These are phyloP conservation scores for Stropharia rugosoannulata DNA, from an alignment of 768 basidiomycete species.

Conservation along the genomic window DNA sequence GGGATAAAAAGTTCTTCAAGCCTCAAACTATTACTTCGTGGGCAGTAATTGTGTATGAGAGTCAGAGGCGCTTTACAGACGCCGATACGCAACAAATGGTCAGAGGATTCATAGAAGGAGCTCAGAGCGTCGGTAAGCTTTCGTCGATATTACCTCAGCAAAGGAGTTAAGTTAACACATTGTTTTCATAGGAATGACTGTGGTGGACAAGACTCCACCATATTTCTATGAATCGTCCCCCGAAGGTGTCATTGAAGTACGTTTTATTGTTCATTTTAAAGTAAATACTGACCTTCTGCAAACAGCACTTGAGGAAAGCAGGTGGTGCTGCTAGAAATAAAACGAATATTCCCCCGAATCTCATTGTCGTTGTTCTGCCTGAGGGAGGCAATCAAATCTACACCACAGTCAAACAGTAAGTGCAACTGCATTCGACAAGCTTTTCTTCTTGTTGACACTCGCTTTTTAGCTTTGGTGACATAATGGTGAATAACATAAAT, in stretches of 20 bases:
- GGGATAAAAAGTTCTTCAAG: constrained; percentile 66
- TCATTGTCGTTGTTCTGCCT: constrained; percentile 72
- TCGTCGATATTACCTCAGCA: constrained; percentile 31
- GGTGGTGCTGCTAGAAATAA: constrained; percentile 46
- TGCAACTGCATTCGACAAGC: constrained; percentile 11
- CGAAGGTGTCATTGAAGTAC: constrained; percentile 42
- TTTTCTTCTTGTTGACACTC: not conserved
- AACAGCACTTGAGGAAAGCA: constrained; percentile 44
- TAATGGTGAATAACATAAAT: constrained; percentile 17
- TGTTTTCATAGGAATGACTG: constrained; percentile 53
- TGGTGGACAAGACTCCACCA: constrained; percentile 44
- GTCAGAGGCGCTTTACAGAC: constrained; percentile 48
- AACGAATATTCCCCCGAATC: constrained; percentile 42
- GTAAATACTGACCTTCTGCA: constrained; percentile 30
- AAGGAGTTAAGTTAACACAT: constrained; percentile 14
- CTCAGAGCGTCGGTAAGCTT: constrained; percentile 55
- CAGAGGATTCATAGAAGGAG: constrained; percentile 44
- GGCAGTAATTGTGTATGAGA: constrained; percentile 68
- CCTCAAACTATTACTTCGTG: constrained; percentile 55
- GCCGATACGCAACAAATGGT: constrained; percentile 52
- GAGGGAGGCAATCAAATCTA: constrained; percentile 76
- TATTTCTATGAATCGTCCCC: constrained; percentile 60
- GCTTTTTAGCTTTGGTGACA: constrained; percentile 63
- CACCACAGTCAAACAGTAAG: constrained; percentile 76
- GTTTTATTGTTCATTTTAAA: not conserved